Evolutionary conservation across 768 basidiomycete species (phyloP).

Genomic region (Phylloporus scabripes): DNA sequence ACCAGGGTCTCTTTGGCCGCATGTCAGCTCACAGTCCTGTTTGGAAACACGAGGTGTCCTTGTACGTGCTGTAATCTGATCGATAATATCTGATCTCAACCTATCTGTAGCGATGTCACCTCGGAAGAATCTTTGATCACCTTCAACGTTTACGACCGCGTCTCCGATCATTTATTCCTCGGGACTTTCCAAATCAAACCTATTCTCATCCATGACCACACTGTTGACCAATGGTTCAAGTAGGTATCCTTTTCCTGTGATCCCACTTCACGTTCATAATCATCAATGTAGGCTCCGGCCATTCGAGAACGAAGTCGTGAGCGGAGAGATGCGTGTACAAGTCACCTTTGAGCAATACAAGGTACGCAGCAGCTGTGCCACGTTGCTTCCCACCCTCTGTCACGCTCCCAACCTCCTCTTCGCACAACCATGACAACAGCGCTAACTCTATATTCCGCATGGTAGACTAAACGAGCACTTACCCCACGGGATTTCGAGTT

Average conservation of each 20-base stretch:
- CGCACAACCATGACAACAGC: constrained; percentile 20
- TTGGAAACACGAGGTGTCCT: constrained; percentile 99
- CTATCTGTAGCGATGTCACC: constrained; percentile 77
- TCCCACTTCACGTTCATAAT: constrained; percentile 11
- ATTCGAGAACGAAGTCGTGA: constrained; percentile 75
- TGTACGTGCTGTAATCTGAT: constrained; percentile 53
- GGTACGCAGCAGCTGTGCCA: constrained; percentile 38
- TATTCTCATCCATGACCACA: constrained; percentile 84
- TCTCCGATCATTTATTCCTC: constrained; percentile 80
- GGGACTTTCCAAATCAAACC: constrained; percentile 92
- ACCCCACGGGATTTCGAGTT: constrained; percentile 98
- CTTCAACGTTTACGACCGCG: constrained; percentile 89
- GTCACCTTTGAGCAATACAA: constrained; percentile 90
- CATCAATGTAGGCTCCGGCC: constrained; percentile 53
- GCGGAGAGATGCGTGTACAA: constrained; percentile 92
- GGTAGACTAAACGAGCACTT: constrained; percentile 76
- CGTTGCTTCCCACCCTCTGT: constrained; percentile 22
- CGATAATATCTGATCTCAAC: constrained; percentile 15
- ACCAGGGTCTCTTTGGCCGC: constrained; percentile 54
- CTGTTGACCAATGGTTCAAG: constrained; percentile 97
- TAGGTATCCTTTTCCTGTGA: constrained; percentile 39
- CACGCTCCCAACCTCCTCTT: constrained; percentile 21
- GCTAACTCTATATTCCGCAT: constrained; percentile 17
- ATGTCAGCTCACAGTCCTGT: constrained; percentile 82
- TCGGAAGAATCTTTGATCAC: constrained; percentile 78